These are phyloP conservation scores for Eimeria brunetti DNA, from an alignment of 169 alveolate species.

Conservation along the genomic window DNA sequence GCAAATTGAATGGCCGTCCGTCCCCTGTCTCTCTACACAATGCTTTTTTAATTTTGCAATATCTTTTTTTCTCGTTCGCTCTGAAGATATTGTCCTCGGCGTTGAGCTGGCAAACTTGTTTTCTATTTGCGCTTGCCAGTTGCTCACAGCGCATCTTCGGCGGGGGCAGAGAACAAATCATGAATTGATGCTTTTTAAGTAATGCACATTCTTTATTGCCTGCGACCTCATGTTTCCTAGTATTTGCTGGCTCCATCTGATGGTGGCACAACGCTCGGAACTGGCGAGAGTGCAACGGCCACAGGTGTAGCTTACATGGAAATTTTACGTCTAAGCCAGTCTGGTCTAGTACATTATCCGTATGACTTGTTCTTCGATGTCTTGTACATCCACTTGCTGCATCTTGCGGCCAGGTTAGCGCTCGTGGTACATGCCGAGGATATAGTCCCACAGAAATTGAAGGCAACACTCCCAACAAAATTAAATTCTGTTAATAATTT, in stretches of 20 bases:
- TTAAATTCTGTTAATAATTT: not conserved
- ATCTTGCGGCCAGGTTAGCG: not conserved
- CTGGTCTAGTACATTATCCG: not conserved
- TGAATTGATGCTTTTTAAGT: not conserved
- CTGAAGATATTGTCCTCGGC: not conserved
- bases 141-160: not conserved
- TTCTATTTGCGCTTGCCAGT: not conserved
- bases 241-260: not conserved
- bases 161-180: not conserved
- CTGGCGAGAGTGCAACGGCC: not conserved
- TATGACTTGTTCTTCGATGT: not conserved
- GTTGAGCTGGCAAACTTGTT: not conserved
- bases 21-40: not conserved
- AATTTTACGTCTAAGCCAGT: not conserved
- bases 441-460: not conserved
- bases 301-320: not conserved
- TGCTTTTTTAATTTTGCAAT: not conserved
- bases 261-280: not conserved
- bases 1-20: not conserved
- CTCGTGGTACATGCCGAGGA: not conserved
- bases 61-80: not conserved
- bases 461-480: not conserved
- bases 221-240: not conserved
- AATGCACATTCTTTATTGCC: not conserved
- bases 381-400: not conserved